A percentile compares a stretch with the other conserved stretches of the same genome.
phyloP scores from a whole-genome alignment of 345 rosid species.

The Citrus mangshanensis region DNA sequence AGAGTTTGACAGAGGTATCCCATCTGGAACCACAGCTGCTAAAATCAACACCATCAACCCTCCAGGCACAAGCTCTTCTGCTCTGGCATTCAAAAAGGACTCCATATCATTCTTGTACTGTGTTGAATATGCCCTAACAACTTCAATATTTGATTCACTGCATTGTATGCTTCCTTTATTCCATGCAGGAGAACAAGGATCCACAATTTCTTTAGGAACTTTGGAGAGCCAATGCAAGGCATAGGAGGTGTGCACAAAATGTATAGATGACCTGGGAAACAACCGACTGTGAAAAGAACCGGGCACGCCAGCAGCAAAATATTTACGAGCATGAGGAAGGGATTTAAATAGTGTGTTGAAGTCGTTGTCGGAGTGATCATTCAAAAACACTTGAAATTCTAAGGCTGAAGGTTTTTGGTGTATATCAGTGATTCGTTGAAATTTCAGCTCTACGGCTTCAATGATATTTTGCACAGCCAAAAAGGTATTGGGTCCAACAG shows the following conservation, averaged over 20 bases:
- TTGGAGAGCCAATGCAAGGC: background rate
- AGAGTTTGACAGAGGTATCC: background rate
- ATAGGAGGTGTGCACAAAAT: conserved; percentile 19
- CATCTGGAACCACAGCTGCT: conserved; percentile 9
- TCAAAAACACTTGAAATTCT: conserved; percentile 36
- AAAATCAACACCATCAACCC: conserved; percentile 13
- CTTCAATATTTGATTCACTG: conserved; percentile 1
- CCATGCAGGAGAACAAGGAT: conserved; percentile 1
- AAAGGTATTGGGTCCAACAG: conserved; percentile 32
- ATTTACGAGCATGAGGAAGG: conserved; percentile 7
- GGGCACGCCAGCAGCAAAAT: conserved; percentile 29
- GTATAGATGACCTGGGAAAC: conserved; percentile 14
- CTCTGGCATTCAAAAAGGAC: conserved; percentile 20
- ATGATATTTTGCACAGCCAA: conserved; percentile 21
- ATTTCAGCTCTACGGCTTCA: conserved; percentile 18
- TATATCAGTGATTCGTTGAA: background rate
- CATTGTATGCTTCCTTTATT: conserved; percentile 8
- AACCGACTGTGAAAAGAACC: conserved; percentile 31
- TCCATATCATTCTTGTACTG: conserved; percentile 18
- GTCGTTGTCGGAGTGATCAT: conserved; percentile 32
- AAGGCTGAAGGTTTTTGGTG: background rate
- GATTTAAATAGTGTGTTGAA: conserved; percentile 39
- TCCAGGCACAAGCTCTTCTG: conserved; percentile 22
- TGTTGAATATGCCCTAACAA: conserved; percentile 10
- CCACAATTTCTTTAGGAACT: background rate